phyloP scores from a whole-genome alignment of 1,139 yeast genomes.

The Blastobotrys persicus region DNA sequence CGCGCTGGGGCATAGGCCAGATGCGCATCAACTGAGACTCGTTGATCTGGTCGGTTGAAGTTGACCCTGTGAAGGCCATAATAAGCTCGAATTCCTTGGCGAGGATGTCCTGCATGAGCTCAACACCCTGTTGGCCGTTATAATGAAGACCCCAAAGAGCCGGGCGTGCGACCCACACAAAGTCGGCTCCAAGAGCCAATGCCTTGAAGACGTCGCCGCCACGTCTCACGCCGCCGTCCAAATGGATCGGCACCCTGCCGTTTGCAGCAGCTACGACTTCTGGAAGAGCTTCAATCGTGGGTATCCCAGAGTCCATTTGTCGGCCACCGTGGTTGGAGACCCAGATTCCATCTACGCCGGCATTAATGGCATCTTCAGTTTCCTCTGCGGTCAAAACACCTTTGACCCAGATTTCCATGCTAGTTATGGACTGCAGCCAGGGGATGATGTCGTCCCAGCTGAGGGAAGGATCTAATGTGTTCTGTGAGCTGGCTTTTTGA shows the following conservation, averaged over 20 bases:
- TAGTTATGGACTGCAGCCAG: constrained; percentile 39
- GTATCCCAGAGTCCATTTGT: constrained; percentile 58
- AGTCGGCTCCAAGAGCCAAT: constrained; percentile 65
- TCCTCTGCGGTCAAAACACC: constrained; percentile 66
- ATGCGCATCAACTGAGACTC: constrained; percentile 6
- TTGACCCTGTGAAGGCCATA: constrained; percentile 35
- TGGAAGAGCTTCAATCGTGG: constrained; percentile 62
- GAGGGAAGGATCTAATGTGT: constrained; percentile 66
- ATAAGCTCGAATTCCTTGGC: constrained; percentile 33
- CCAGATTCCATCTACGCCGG: constrained; percentile 60
- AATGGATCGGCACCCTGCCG: constrained; percentile 53
- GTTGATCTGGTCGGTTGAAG: constrained; percentile 3
- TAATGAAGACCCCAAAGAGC: constrained; percentile 63
- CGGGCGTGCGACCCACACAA: constrained; percentile 69
- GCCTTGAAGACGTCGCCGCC: constrained; percentile 67
- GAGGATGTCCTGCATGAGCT: constrained; percentile 32
- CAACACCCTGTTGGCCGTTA: constrained; percentile 65
- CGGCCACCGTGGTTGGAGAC: constrained; percentile 72
- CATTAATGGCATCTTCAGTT: constrained; percentile 51
- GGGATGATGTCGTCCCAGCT: constrained; percentile 56
- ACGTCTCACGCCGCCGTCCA: constrained; percentile 68
- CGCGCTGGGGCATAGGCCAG: constrained; percentile 12
- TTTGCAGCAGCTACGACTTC: constrained; percentile 52
- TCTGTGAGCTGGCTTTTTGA: constrained; percentile 24
- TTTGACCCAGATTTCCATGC: constrained; percentile 44